Evolutionary conservation across 441 rosid genomes (phyloP).

Genomic region (Brassica balearica): DNA sequence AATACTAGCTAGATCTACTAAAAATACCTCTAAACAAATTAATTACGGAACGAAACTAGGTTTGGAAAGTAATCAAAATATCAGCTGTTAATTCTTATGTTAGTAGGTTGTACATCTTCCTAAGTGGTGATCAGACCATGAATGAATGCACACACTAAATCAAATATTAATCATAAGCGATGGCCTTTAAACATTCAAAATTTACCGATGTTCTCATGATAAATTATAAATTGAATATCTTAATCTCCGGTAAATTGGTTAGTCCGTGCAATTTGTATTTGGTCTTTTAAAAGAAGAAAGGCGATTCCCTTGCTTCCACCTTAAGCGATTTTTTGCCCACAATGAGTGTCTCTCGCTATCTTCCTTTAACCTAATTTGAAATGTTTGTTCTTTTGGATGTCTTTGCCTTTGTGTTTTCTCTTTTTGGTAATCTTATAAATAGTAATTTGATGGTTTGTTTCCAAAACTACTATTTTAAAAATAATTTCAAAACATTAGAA

Average conservation of each 20-base stretch:
- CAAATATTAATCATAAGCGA: neutral
- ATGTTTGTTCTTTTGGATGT: conserved; percentile 31
- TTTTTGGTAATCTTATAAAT: neutral
- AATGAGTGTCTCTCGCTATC: conserved; percentile 46
- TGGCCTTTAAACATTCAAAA: neutral
- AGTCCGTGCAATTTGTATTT: conserved; percentile 53
- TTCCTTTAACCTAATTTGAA: conserved; percentile 51
- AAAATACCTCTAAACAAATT: neutral
- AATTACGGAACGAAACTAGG: neutral
- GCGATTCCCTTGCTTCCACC: conserved; percentile 62
- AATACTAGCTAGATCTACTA: neutral
- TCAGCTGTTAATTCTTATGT: neutral
- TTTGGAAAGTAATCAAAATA: neutral
- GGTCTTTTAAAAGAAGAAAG: conserved; percentile 48
- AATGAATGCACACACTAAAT: neutral
- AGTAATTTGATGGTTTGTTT: neutral
- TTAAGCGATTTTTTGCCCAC: conserved; percentile 61
- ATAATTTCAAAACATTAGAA: neutral
- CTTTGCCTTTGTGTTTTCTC: conserved; percentile 19
- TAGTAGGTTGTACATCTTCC: neutral
- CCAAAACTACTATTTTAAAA: neutral
- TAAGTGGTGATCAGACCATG: neutral
- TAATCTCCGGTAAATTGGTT: conserved; percentile 2
- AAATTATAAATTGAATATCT: conserved; percentile 22
- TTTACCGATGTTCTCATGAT: neutral